Percentiles rank a stretch among this genome's conserved stretches.
Conservation (phyloP, 495 filamentous ascomycete genomes). For the Darksidea phi region DNA sequence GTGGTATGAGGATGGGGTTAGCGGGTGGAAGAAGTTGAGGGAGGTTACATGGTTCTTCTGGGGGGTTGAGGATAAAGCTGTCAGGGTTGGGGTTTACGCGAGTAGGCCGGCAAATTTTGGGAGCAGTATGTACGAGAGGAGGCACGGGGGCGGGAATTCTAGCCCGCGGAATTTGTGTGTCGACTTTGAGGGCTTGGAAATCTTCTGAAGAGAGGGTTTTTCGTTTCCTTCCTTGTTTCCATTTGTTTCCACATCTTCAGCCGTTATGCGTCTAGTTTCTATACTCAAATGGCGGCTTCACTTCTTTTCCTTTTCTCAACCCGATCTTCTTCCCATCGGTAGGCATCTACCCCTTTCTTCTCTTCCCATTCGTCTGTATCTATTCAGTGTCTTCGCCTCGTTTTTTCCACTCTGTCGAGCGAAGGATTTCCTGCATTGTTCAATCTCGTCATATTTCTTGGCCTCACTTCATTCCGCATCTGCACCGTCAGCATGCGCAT, state of each 20-base stretch:
- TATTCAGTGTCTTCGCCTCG: too few species aligned
- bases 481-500: neutral
- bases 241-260: too few species aligned
- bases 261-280: too few species aligned
- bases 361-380: too few species aligned
- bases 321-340: too few species aligned
- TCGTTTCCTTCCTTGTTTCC: too few species aligned
- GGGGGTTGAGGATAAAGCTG: slow-evolving; percentile 58
- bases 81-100: slow-evolving; percentile 59
- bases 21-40: slow-evolving; percentile 58
- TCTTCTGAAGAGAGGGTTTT: slow-evolving; percentile 30
- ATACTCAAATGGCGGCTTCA: too few species aligned
- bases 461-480: neutral
- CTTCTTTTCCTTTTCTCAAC: too few species aligned
- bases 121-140: slow-evolving; percentile 48
- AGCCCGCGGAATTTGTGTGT: slow-evolving; percentile 51
- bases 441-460: neutral
- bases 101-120: slow-evolving; percentile 51
- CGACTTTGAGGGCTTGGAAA: slow-evolving; percentile 59
- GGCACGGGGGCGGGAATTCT: slow-evolving; percentile 46
- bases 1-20: slow-evolving; percentile 54
- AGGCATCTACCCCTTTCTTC: too few species aligned
- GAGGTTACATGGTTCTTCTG: slow-evolving; percentile 63
- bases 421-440: too few species aligned
- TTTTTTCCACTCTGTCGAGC: too few species aligned